Conservation (phyloP, 2,329 filamentous ascomycete genomes). For the Alternaria metachromatica region DNA sequence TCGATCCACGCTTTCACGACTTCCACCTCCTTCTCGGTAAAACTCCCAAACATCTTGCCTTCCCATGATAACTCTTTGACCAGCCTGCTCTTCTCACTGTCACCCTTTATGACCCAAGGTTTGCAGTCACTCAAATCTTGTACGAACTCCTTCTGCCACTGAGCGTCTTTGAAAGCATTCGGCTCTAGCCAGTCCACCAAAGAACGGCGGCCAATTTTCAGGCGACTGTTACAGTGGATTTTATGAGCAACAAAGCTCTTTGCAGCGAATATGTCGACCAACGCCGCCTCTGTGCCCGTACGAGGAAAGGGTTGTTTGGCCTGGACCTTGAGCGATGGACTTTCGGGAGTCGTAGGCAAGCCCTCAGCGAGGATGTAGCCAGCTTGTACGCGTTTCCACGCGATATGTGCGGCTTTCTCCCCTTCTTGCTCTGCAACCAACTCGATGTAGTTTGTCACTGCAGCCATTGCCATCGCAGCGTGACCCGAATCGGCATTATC, state of each 20-base stretch:
- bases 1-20: conserved; percentile 52
- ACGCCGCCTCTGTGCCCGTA: conserved; percentile 14
- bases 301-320: conserved; percentile 13
- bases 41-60: conserved; percentile 59
- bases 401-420: conserved; percentile 36
- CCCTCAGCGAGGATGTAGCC: conserved; percentile 51
- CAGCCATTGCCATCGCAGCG: conserved; percentile 55
- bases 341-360: conserved; percentile 29
- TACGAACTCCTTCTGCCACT: conserved; percentile 50
- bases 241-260: conserved; percentile 51
- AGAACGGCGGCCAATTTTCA: conserved; percentile 48
- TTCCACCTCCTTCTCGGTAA: conserved; percentile 53
- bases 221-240: conserved; percentile 51
- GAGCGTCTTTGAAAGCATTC: conserved; percentile 30
- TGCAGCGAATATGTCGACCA: conserved; percentile 44
- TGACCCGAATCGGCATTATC: conserved; percentile 60
- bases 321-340: conserved; percentile 18
- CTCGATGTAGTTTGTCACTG: conserved; percentile 49
- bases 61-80: conserved; percentile 55
- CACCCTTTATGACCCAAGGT: conserved; percentile 53
- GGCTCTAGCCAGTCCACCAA: conserved; percentile 54
- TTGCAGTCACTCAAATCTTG: conserved; percentile 42
- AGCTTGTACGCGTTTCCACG: conserved; percentile 54
- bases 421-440: conserved; percentile 34
- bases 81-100: conserved; percentile 51